Base-by-base conservation (phyloP, 805 yeast genomes). In the Kodamaea fukazawae region DNA sequence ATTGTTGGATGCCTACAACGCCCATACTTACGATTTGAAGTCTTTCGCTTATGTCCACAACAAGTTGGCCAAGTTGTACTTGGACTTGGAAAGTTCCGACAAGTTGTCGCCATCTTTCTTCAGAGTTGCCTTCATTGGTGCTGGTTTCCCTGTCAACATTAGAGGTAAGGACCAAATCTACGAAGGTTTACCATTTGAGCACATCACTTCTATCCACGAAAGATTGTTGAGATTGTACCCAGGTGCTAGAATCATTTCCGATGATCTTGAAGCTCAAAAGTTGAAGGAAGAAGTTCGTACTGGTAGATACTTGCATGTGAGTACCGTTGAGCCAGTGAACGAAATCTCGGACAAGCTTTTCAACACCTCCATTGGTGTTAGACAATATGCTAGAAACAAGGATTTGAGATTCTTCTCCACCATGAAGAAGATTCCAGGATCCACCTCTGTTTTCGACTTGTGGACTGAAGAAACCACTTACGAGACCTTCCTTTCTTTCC, bases 391-490 rank as follows among this genome's bases (percentile, higher is more conserved):
- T 51, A 81, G 86, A 49, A 82, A 86, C 60, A 81, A 81, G 61
- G 78, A 86, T 52, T 63, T 87, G 62, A 76, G 78, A 49, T 75
- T 76, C 44, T 88, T 88, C 63, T 75, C 86, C 4, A 77, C 79
- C 28, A 73, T 83, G 36, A 75, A 84, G 58, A 78, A 84, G 50
- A 61, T 87, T 38, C 87, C 91, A 1, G 90, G 91, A 4, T 75
- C 86, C 1, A 75, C 80, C 0, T 73, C 83, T 8, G 81, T 85
- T 7, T 73, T 78, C 39, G 88, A 87, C 52, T 65, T 88, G 51
- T 88, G 96, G 96, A 87, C 90, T 13, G 95, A 88, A 55, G 95
- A 88, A 61, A 76, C 84, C 7, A 81, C 86, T 1, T 88, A 79
- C 65, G 86, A 80, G 47, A 85, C 96, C 0, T 67, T 58, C 34